Percentiles rank a stretch among this genome's conserved stretches.
Evolutionary conservation across 2,329 filamentous ascomycete genomes (phyloP).

Genomic region (Aspergillus amoenus): DNA sequence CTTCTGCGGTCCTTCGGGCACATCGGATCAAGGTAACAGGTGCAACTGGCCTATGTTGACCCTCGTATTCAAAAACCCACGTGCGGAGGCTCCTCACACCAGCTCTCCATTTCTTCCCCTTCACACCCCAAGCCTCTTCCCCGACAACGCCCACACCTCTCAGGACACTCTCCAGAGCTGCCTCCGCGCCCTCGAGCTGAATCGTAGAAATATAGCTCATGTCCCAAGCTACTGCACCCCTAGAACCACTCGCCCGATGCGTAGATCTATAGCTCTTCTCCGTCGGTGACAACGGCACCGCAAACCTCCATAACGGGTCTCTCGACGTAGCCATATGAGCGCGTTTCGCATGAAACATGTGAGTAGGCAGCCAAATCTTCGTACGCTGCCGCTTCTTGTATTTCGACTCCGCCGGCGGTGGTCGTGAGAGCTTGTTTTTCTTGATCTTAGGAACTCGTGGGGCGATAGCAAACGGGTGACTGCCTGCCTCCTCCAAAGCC

Average conservation of each 20-base stretch:
- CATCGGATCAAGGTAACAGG: slow-evolving; percentile 77
- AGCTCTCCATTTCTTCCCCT: slow-evolving; percentile 69
- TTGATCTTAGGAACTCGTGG: slow-evolving; percentile 63
- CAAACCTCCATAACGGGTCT: slow-evolving; percentile 84
- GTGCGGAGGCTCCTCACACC: slow-evolving; percentile 59
- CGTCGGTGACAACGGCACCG: slow-evolving; percentile 78
- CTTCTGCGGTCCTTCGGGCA: slow-evolving; percentile 38
- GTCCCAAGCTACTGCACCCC: slow-evolving; percentile 85
- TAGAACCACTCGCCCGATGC: slow-evolving; percentile 72
- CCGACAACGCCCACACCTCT: slow-evolving; percentile 61
- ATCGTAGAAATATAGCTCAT: slow-evolving; percentile 92
- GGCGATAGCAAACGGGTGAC: slow-evolving; percentile 37
- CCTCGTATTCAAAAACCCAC: slow-evolving; percentile 59
- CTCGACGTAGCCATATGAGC: slow-evolving; percentile 81
- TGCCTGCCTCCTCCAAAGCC: slow-evolving; percentile 24
- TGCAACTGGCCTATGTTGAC: slow-evolving; percentile 60
- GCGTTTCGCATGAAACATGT: slow-evolving; percentile 89
- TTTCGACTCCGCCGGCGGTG: slow-evolving; percentile 61
- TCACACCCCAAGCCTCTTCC: slow-evolving; percentile 61
- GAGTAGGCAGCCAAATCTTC: slow-evolving; percentile 94
- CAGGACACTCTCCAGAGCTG: slow-evolving; percentile 66
- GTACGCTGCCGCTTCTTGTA: slow-evolving; percentile 82
- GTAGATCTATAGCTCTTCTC: slow-evolving; percentile 87
- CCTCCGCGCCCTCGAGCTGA: slow-evolving; percentile 66
- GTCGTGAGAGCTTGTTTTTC: slow-evolving; percentile 67